Conservation (phyloP, 2,329 filamentous ascomycete species). For the Herpomyces periplanetae region DNA sequence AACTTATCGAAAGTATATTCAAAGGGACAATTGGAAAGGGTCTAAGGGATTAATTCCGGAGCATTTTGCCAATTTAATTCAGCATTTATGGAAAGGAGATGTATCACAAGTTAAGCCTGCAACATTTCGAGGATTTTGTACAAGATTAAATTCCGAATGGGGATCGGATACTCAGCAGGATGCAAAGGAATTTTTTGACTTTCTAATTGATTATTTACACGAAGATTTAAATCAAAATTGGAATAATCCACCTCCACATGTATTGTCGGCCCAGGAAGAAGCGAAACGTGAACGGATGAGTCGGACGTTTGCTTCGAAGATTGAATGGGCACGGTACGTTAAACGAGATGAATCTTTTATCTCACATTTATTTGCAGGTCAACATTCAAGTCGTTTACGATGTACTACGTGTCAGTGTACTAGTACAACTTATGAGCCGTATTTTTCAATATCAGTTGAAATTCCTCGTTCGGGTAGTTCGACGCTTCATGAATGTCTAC, state of each 20-base stretch:
- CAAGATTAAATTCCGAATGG: conserved; percentile 21
- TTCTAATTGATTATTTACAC: conserved; percentile 38
- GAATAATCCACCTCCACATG: conserved; percentile 15
- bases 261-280: conserved; percentile 18
- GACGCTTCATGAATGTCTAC: conserved; percentile 25
- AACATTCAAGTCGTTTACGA: conserved; percentile 19
- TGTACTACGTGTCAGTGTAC: conserved; percentile 20
- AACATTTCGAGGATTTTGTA: too few species aligned
- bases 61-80: conserved; percentile 18
- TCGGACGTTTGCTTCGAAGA: conserved; percentile 21
- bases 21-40: conserved; percentile 19
- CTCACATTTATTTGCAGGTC: conserved; percentile 35
- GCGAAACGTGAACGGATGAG: conserved; percentile 18
- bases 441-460: conserved; percentile 28
- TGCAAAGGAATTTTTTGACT: conserved; percentile 54
- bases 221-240: conserved; percentile 43
- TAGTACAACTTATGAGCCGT: conserved; percentile 24
- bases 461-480: conserved; percentile 15
- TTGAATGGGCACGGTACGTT: conserved; percentile 32
- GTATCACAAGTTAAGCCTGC: conserved; percentile 11
- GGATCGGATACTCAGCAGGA: conserved; percentile 49
- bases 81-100: conserved; percentile 20
- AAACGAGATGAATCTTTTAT: conserved; percentile 33
- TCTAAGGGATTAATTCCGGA: conserved; percentile 21
- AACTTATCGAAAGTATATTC: conserved; percentile 18